Conservation (phyloP, 805 yeast species). For the Hanseniaspora osmophila region DNA sequence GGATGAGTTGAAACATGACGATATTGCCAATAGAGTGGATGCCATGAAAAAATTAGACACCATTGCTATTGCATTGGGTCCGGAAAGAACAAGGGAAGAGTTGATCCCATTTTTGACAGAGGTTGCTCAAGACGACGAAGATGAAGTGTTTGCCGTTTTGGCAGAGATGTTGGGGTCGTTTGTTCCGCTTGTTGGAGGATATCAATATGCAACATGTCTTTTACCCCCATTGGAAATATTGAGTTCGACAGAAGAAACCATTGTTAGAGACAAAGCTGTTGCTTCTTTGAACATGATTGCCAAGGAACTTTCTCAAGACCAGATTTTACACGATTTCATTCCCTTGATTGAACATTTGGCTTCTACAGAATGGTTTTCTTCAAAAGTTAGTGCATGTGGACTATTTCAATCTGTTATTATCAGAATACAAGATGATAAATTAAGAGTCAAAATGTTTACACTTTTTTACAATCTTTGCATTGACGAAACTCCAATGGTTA, state of each 20-base stretch:
- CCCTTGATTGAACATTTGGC: slow-evolving; percentile 68
- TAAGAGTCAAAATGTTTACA: slow-evolving; percentile 48
- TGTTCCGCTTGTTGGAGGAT: slow-evolving; percentile 81
- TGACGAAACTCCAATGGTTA: slow-evolving; percentile 96
- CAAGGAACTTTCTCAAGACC: slow-evolving; percentile 43
- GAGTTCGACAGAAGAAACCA: slow-evolving; percentile 89
- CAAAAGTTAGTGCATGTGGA: slow-evolving; percentile 84
- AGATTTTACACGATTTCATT: slow-evolving; percentile 51
- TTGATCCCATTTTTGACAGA: slow-evolving; percentile 75
- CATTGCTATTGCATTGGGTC: slow-evolving; percentile 88
- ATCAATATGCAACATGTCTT: slow-evolving; percentile 42
- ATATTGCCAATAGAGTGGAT: slow-evolving; percentile 79
- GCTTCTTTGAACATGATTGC: slow-evolving; percentile 67
- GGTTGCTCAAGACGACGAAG: slow-evolving; percentile 93
- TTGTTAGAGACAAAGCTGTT: slow-evolving; percentile 89
- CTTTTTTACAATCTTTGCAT: slow-evolving; percentile 56
- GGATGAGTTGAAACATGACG: slow-evolving; percentile 96
- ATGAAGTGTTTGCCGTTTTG: slow-evolving; percentile 86
- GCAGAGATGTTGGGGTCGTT: slow-evolving; percentile 84
- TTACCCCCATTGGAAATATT: slow-evolving; percentile 63
- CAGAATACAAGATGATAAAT: slow-evolving; percentile 36
- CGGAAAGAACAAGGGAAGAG: slow-evolving; percentile 80
- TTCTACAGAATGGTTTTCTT: slow-evolving; percentile 87
- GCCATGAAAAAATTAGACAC: slow-evolving; percentile 93
- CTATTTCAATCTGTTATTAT: slow-evolving; percentile 58